phyloP scores from a whole-genome alignment of 495 filamentous ascomycete genomes.

The Sordaria brevicollis region DNA sequence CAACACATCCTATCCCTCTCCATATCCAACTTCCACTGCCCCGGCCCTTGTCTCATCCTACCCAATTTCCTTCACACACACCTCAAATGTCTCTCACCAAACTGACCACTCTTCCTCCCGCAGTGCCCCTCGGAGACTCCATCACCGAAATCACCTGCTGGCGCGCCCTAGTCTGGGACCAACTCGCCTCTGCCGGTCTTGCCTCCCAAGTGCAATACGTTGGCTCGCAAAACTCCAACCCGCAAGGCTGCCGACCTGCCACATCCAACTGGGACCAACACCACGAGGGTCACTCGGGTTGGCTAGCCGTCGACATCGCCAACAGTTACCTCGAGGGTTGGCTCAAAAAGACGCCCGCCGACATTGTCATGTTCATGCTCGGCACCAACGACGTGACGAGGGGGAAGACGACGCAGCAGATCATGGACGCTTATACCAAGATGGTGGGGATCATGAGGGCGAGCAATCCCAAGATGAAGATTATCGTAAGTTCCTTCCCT shows the following conservation, averaged over 20 bases:
- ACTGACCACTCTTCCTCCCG: neutral
- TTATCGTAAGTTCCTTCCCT: constrained; percentile 21
- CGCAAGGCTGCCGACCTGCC: constrained; percentile 20
- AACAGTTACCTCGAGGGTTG: constrained; percentile 30
- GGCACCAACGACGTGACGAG: constrained; percentile 33
- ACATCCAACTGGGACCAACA: constrained; percentile 23
- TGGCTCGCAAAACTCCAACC: constrained; percentile 28
- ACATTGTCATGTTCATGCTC: constrained; percentile 35
- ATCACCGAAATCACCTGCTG: constrained; percentile 36
- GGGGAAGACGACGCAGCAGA: constrained; percentile 16
- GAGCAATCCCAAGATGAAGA: constrained; percentile 23
- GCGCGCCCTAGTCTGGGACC: constrained; percentile 29
- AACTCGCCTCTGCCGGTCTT: constrained; percentile 18
- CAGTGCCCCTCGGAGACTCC: constrained; percentile 32
- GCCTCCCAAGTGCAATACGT: constrained; percentile 27
- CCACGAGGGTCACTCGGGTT: constrained; percentile 36
- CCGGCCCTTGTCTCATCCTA: neutral
- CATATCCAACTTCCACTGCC: neutral
- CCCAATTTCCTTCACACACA: neutral
- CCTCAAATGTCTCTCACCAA: neutral
- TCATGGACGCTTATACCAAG: constrained; percentile 28
- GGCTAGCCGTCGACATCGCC: constrained; percentile 33
- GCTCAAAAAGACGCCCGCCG: constrained; percentile 26
- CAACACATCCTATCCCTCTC: neutral
- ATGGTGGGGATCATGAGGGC: constrained; percentile 27